Conservation (phyloP, 169 alveolate genomes). For the Toxoplasma gondii region DNA sequence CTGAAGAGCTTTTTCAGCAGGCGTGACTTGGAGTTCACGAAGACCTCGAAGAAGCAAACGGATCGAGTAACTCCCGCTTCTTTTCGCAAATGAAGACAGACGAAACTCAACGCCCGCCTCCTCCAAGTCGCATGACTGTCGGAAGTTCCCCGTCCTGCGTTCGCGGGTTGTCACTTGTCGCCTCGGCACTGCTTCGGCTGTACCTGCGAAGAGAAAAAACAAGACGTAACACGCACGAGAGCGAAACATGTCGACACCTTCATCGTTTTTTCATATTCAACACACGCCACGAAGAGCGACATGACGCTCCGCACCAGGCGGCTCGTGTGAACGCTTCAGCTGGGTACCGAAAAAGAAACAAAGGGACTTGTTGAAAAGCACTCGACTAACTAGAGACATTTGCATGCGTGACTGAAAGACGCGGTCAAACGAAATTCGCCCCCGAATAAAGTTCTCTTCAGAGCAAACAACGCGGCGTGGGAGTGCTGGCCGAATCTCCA, state of each 20-base stretch:
- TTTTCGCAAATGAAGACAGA: too few relatives aligned
- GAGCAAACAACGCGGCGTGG: too few relatives aligned
- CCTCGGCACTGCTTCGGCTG: slow-evolving; percentile 22
- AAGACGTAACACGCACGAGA: neutral
- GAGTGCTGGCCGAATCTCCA: too few relatives aligned
- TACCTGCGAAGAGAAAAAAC: slow-evolving; percentile 15
- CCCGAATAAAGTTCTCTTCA: neutral
- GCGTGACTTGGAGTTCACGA: too few relatives aligned
- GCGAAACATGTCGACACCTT: neutral
- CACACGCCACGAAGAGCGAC: neutral
- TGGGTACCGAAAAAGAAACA: too few relatives aligned
- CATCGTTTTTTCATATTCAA: too few relatives aligned
- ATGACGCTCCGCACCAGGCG: neutral
- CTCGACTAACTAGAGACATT: too few relatives aligned
- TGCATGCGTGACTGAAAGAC: neutral
- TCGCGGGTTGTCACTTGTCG: neutral
- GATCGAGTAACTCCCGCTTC: too few relatives aligned
- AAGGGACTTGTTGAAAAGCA: too few relatives aligned
- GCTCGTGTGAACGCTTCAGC: too few relatives aligned
- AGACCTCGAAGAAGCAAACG: too few relatives aligned
- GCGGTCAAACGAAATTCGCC: neutral
- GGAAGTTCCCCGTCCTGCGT: slow-evolving; percentile 42
- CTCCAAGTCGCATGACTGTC: slow-evolving; percentile 53
- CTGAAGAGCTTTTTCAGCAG: too few relatives aligned
- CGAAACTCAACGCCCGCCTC: neutral